Conservation (phyloP, 495 filamentous ascomycete species). For the Penicillium paradoxum region DNA sequence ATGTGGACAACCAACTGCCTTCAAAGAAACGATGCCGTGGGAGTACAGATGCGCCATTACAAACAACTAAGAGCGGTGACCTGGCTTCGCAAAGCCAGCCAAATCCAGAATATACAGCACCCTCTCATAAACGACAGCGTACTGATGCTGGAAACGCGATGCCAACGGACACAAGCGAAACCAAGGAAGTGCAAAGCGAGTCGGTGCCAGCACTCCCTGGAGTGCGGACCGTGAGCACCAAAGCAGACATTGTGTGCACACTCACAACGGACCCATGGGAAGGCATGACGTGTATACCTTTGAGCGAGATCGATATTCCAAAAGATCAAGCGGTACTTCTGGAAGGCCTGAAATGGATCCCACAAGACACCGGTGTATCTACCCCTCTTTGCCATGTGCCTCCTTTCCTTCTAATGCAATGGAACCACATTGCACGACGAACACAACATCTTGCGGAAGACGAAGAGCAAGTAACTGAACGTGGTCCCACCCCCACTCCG, state of each 20-base stretch:
- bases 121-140: slow-evolving; percentile 17
- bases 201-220: not conserved
- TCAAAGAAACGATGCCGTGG: slow-evolving; percentile 14
- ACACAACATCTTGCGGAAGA: slow-evolving; percentile 5
- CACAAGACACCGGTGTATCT: slow-evolving; percentile 23
- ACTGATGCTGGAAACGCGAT: not conserved
- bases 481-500: not conserved
- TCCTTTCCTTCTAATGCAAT: slow-evolving; percentile 25
- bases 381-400: slow-evolving; percentile 34
- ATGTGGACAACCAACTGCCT: not conserved
- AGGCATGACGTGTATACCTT: slow-evolving; percentile 37
- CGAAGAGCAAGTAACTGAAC: not conserved
- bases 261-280: slow-evolving; percentile 27
- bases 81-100: not conserved
- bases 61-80: not conserved
- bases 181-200: not conserved
- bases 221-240: not conserved
- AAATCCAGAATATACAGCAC: not conserved
- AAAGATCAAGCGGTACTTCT: slow-evolving; percentile 58
- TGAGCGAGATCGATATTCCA: slow-evolving; percentile 49
- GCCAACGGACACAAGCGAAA: not conserved
- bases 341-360: slow-evolving; percentile 42
- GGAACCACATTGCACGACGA: slow-evolving; percentile 37
- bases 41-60: not conserved
- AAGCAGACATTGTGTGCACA: not conserved